A percentile compares a stretch with the other conserved stretches of the same genome.
phyloP scores from a whole-genome alignment of 768 basidiomycete species.

The Collybia sp. region DNA sequence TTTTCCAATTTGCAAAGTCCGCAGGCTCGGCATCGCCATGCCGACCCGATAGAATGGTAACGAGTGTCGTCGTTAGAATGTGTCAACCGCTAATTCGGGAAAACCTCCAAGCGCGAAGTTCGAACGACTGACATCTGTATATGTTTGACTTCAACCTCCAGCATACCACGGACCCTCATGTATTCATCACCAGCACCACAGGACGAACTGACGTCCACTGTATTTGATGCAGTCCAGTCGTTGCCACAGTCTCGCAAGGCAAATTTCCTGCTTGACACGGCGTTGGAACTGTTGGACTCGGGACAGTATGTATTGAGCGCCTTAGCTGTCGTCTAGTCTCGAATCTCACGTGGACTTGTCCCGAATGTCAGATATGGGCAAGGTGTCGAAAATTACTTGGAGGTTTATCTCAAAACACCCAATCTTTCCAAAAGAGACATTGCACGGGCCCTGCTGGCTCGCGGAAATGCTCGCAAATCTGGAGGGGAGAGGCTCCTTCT shows the following conservation, averaged over 20 bases:
- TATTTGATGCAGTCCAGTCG: conserved; percentile 42
- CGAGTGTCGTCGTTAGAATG: no score
- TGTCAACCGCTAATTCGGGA: no score
- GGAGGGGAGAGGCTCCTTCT: conserved; percentile 50
- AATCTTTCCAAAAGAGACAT: conserved; percentile 46
- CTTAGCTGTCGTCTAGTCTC: neutral
- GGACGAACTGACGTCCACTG: conserved; percentile 50
- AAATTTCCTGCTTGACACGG: conserved; percentile 44
- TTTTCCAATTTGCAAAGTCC: no score
- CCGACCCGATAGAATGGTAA: no score
- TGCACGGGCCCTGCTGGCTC: conserved; percentile 49
- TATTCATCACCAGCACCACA: conserved; percentile 20
- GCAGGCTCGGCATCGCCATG: no score
- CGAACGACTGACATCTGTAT: no score
- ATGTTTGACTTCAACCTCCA: no score
- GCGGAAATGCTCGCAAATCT: conserved; percentile 54
- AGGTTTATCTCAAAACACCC: conserved; percentile 61
- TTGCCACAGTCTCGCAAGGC: conserved; percentile 41
- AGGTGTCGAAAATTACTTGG: conserved; percentile 61
- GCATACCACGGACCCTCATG: conserved; percentile 1
- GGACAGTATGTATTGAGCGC: conserved; percentile 35
- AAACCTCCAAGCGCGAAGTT: no score
- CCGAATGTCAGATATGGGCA: conserved; percentile 46
- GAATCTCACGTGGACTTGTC: no score
- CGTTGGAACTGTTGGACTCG: conserved; percentile 41